Conservation (phyloP, 352 stramenopile genomes). For the Phytophthora cactorum region DNA sequence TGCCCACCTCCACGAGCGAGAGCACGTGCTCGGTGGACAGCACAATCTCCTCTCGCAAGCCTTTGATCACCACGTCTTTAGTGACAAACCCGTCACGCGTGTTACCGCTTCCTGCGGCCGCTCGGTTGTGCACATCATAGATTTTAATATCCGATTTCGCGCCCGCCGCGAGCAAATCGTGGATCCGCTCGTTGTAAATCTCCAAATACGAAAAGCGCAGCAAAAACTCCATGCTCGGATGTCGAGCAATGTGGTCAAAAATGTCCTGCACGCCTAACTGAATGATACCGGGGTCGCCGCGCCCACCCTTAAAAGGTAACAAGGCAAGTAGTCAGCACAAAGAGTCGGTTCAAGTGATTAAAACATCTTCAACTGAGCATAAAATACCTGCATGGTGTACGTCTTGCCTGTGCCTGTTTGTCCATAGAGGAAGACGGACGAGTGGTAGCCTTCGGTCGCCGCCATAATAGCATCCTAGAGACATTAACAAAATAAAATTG, state of each 20-base stretch:
- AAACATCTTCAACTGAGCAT: slow-evolving; percentile 4
- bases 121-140: slow-evolving; percentile 66
- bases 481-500: neutral
- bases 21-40: slow-evolving; percentile 82
- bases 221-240: slow-evolving; percentile 67
- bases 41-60: slow-evolving; percentile 84
- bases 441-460: slow-evolving; percentile 82
- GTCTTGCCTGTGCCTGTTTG: slow-evolving; percentile 91
- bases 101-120: slow-evolving; percentile 25
- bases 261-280: slow-evolving; percentile 87
- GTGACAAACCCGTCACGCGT: slow-evolving; percentile 40
- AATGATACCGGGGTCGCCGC: slow-evolving; percentile 81
- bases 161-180: slow-evolving; percentile 92
- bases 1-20: slow-evolving; percentile 84
- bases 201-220: slow-evolving; percentile 95
- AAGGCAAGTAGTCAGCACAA: slow-evolving; percentile 29
- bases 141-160: slow-evolving; percentile 78
- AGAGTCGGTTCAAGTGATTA: slow-evolving; percentile 28
- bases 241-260: slow-evolving; percentile 80
- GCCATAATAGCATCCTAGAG: slow-evolving; percentile 69
- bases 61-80: slow-evolving; percentile 89
- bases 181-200: slow-evolving; percentile 98
- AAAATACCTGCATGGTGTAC: slow-evolving; percentile 77
- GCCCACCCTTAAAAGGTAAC: slow-evolving; percentile 31
- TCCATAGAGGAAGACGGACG: slow-evolving; percentile 92